Evolutionary conservation across 2,329 filamentous ascomycete genomes (phyloP), one percentile per base, ranked within the genome.

Genomic region (Nigrospora sphaerica): DNA sequence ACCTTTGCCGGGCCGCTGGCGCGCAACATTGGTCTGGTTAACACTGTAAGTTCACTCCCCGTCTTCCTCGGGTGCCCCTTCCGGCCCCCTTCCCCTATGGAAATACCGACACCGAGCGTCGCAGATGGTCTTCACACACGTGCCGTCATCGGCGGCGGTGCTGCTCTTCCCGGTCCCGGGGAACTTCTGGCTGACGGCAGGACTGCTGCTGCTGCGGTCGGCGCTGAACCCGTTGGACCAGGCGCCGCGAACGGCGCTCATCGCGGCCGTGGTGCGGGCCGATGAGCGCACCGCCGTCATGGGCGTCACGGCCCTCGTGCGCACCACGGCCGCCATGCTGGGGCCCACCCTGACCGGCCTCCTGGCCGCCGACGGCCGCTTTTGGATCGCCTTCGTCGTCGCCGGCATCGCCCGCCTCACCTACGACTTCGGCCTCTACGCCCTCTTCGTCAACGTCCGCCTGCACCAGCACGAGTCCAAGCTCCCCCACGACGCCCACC

Each of bases 91-190:
- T 23, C 7, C 19, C 7, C 4, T 23, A 17, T 62, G 74, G 12
- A 62, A 63, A 11, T 83, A 83, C 56, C 81, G 80, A 28, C 23
- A 9, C 23, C 5, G 23, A 10, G 23, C 14, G 1, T 49, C 80
- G 70, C 86, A 84, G 2, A 88, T 88, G 85, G 83, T 86, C 10
- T 85, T 86, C 57, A 87, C 84, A 0, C 84, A 88, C 54, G 68
- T 88, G 0, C 85, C 85, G 0, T 86, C 83, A 0, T 72, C 84
- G 9, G 63, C 88, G 23, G 83, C 81, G 52, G 72, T 88, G 2
- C 69, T 77, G 13, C 62, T 88, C 17, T 78, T 88, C 18, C 78
- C 81, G 0, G 55, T 83, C 1, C 80, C 82, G 0, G 62, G 67
- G 17, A 68, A 71, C 4, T 64, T 81, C 0, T 68, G 68, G 12